These are phyloP conservation scores for Nannizzia gypsea DNA, from an alignment of 2,329 filamentous ascomycete genomes.

Conservation along the genomic window DNA sequence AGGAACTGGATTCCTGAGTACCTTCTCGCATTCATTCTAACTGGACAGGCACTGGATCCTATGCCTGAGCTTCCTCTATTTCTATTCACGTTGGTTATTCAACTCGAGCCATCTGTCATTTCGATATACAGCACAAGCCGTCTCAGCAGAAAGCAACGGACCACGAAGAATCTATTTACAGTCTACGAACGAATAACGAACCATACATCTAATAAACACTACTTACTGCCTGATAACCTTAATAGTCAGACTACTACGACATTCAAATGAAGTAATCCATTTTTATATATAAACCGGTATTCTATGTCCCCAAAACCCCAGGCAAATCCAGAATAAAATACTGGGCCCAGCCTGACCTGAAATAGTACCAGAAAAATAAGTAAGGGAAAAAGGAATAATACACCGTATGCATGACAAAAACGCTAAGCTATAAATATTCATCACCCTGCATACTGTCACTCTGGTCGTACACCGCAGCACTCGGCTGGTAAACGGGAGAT, in stretches of 20 bases:
- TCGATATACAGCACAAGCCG: not conserved
- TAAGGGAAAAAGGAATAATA: not conserved
- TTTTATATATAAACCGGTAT: not conserved
- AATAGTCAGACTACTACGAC: not conserved
- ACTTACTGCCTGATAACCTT: not conserved
- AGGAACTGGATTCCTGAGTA: constrained; percentile 2
- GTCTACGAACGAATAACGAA: not conserved
- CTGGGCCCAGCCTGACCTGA: not conserved
- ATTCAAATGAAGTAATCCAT: not conserved
- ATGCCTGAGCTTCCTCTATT: not conserved
- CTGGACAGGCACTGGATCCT: not conserved
- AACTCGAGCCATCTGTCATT: not conserved
- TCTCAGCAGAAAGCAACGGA: not conserved
- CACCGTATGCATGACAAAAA: constrained; percentile 2
- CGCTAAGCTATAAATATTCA: constrained; percentile 10
- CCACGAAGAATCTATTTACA: not conserved
- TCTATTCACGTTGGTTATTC: not conserved
- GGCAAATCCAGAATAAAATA: not conserved
- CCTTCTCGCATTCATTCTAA: not conserved
- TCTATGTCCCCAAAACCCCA: not conserved
- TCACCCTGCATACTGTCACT: constrained; percentile 11
- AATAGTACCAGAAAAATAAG: not conserved
- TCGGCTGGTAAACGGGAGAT: not conserved
- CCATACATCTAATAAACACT: not conserved
- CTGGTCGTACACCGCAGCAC: not conserved